A percentile compares a stretch with the other conserved stretches of the same genome.
phyloP scores from a whole-genome alignment of 2,329 filamentous ascomycete species.

The Calonectria henricotiae region DNA sequence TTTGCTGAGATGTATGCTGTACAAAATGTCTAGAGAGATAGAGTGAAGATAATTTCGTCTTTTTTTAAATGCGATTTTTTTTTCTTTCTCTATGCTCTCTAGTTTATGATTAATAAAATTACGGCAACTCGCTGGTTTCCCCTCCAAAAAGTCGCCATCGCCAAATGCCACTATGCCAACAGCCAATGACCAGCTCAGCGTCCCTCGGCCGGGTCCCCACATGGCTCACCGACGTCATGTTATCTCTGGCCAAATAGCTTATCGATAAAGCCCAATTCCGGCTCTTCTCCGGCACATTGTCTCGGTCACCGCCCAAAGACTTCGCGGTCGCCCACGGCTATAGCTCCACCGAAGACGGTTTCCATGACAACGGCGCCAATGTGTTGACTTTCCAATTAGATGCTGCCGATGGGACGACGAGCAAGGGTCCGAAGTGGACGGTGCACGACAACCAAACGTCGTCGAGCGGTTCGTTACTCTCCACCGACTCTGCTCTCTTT shows the following conservation, averaged over 20 bases:
- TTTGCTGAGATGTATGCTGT: not conserved
- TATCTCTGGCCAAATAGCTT: constrained; percentile 39
- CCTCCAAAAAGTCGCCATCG: constrained; percentile 52
- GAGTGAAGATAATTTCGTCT: not conserved
- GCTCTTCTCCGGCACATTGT: constrained; percentile 44
- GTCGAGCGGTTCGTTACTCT: constrained; percentile 38
- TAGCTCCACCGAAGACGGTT: constrained; percentile 47
- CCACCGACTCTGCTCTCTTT: constrained; percentile 36
- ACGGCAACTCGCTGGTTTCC: constrained; percentile 30
- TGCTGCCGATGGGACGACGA: constrained; percentile 44
- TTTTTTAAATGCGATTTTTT: constrained; percentile 25
- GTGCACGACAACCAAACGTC: constrained; percentile 51
- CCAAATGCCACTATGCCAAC: constrained; percentile 28
- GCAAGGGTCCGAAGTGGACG: constrained; percentile 38
- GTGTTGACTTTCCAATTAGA: constrained; percentile 58
- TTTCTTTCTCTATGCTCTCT: constrained; percentile 38
- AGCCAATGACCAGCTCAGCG: constrained; percentile 39
- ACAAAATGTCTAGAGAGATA: not conserved
- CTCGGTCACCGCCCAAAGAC: constrained; percentile 24
- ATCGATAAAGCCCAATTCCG: constrained; percentile 50
- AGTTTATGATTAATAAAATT: constrained; percentile 51
- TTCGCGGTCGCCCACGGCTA: not conserved
- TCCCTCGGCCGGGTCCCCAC: constrained; percentile 31
- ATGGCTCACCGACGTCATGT: constrained; percentile 44
- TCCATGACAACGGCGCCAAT: constrained; percentile 57